phyloP scores from a whole-genome alignment of 768 basidiomycete species.

The Sarcodon sp. region DNA sequence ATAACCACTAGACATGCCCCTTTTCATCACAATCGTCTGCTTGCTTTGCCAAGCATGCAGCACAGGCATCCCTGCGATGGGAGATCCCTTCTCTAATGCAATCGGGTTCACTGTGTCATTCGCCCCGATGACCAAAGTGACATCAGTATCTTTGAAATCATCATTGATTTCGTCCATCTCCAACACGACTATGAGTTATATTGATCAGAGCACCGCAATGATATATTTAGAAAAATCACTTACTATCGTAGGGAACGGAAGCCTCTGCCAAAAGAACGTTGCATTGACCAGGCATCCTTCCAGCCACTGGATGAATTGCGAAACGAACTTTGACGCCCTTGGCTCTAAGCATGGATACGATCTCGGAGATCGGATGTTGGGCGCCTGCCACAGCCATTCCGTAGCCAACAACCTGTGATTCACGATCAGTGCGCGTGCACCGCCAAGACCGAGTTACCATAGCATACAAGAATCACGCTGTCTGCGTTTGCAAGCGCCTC shows the following conservation, averaged over 20 bases:
- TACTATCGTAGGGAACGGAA: constrained; percentile 82
- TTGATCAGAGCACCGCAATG: neutral
- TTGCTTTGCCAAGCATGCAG: constrained; percentile 91
- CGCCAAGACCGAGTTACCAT: neutral
- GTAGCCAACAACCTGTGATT: constrained; percentile 60
- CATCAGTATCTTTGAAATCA: constrained; percentile 78
- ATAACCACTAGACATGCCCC: constrained; percentile 81
- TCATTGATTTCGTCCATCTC: constrained; percentile 97
- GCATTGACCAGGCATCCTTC: constrained; percentile 86
- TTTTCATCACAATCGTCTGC: constrained; percentile 87
- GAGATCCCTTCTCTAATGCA: constrained; percentile 72
- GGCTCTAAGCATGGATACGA: constrained; percentile 55
- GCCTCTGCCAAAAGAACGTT: constrained; percentile 89
- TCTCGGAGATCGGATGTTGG: constrained; percentile 65
- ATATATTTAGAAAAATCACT: constrained; percentile 12
- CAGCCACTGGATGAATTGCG: constrained; percentile 84
- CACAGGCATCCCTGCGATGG: constrained; percentile 89
- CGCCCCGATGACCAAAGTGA: constrained; percentile 85
- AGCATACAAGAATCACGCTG: constrained; percentile 61
- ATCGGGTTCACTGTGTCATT: constrained; percentile 92
- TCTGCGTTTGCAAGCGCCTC: constrained; percentile 71
- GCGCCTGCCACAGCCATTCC: constrained; percentile 92
- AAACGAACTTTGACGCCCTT: constrained; percentile 76
- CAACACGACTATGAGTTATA: constrained; percentile 45
- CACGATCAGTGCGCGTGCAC: neutral